Evolutionary conservation across 1,284 basidiomycete species (phyloP), one percentile per base, ranked within the genome.

Genomic region (Puccinia brachypodii): DNA sequence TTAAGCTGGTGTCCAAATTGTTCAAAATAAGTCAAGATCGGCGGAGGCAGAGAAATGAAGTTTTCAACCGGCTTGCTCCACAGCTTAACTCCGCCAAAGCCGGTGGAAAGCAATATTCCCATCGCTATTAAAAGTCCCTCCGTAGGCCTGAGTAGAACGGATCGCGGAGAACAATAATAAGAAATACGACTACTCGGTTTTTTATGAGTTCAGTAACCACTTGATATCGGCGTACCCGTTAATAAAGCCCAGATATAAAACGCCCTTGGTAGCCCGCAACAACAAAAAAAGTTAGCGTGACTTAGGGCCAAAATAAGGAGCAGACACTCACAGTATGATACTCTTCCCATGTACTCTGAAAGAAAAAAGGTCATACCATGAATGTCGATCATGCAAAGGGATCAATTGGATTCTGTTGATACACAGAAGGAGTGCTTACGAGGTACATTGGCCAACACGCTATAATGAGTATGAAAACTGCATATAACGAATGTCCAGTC

Each of bases 371-470:
- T 14, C 14, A 31, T 36, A 2, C 9, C 22, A 36, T 56, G 14
- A 50, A 38, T 33, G 9, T 56, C 31, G 22, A 28, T 25, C 16
- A 36, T 31, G 25, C 44, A 31, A 53, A 16, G 0, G 40, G 22
- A 47, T 47, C 8, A 14, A n/a, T 40, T 40, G 13, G 14, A 25
- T 53, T 33, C 14, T 38, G 42, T 31, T 22, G 9, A n/a, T 66
- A 36, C n/a, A n/a, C 13, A 71, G 64, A 38, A 69, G 33, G 13
- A 53, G 22, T 16, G 22, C 42, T 53, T 69, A 78, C 76, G 11
- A 80, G 69, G 44, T 80, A 80, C 77, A 80, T 80, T 42, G 77
- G 77, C 77, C 77, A 80, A 47, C 77, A 80, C 28, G 77, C 68
- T 42, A 80, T 69, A 28, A 80, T 14, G 64, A 80, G 42, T 60